These are phyloP conservation scores for Teunomyces pallodes DNA, from an alignment of 805 yeast genomes.

Conservation along the genomic window DNA sequence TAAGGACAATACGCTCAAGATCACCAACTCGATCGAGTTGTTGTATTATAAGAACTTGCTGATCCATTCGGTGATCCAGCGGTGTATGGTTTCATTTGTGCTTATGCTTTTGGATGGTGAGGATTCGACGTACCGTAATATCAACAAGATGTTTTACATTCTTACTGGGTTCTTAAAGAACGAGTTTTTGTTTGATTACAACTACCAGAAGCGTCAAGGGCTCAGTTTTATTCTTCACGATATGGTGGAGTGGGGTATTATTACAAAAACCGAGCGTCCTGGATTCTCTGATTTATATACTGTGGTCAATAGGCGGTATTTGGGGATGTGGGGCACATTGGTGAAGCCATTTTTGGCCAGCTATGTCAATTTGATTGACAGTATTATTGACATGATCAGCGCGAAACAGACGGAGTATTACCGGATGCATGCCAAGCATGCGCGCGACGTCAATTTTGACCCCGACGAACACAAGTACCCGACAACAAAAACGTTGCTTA, in stretches of 20 bases:
- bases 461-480: slow-evolving; percentile 20
- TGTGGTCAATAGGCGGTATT: slow-evolving; percentile 20
- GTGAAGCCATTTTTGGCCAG: slow-evolving; percentile 35
- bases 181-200: slow-evolving; percentile 43
- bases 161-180: slow-evolving; percentile 38
- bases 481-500: slow-evolving; percentile 31
- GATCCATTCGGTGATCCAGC: slow-evolving; percentile 52
- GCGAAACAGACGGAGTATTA: slow-evolving; percentile 9
- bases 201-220: slow-evolving; percentile 29
- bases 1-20: slow-evolving; percentile 21
- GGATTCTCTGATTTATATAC: slow-evolving; percentile 17
- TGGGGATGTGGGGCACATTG: slow-evolving; percentile 25
- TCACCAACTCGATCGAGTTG: slow-evolving; percentile 53
- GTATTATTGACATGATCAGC: slow-evolving; percentile 11
- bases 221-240: slow-evolving; percentile 27
- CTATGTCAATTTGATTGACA: slow-evolving; percentile 26
- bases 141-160: slow-evolving; percentile 29
- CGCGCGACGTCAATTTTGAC: slow-evolving; percentile 6
- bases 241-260: slow-evolving; percentile 13
- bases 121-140: slow-evolving; percentile 9
- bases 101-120: slow-evolving; percentile 7
- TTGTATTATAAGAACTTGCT: slow-evolving; percentile 57
- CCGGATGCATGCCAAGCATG: slow-evolving; percentile 12
- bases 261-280: slow-evolving; percentile 11
- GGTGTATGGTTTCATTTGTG: slow-evolving; percentile 44